phyloP scores from a whole-genome alignment of 148 eudicot genomes.

The Oxyria digyna region DNA sequence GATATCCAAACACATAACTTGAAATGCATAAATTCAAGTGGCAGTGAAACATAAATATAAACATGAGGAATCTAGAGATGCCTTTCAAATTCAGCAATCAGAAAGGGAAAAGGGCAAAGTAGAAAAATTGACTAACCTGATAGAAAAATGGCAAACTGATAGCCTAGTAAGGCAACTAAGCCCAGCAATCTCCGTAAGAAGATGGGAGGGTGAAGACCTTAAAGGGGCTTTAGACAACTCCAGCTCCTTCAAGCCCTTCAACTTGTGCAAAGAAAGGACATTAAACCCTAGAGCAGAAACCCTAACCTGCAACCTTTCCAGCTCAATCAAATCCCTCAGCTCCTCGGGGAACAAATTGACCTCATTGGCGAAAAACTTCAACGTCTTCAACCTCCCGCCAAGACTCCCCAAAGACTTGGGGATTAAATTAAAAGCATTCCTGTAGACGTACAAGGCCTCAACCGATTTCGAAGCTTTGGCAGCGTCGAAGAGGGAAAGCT shows the following conservation, averaged over 20 bases:
- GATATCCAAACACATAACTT: background rate
- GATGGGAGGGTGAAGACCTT: conserved; percentile 38
- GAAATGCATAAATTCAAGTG: background rate
- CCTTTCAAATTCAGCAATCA: background rate
- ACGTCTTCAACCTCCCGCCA: conserved; percentile 36
- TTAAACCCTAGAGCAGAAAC: conserved; percentile 37
- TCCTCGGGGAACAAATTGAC: conserved; percentile 64
- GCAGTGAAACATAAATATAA: background rate
- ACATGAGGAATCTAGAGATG: background rate
- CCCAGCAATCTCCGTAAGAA: conserved; percentile 53
- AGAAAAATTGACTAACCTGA: conserved; percentile 29
- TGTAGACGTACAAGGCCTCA: conserved; percentile 46
- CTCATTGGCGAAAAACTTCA: conserved; percentile 75
- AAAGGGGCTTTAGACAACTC: conserved; percentile 56
- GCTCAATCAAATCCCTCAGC: conserved; percentile 40
- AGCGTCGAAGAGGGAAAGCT: conserved; percentile 27
- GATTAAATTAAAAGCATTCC: conserved; percentile 61
- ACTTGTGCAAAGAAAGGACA: conserved; percentile 43
- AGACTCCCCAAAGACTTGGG: conserved; percentile 47
- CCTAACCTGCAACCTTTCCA: conserved; percentile 66
- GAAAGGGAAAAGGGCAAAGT: background rate
- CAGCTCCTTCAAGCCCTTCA: conserved; percentile 60
- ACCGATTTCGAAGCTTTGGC: conserved; percentile 4
- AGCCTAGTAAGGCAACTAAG: conserved; percentile 57
- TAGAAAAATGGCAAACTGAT: conserved; percentile 77